These are phyloP conservation scores for Aspergillus pseudoglaucus DNA, from an alignment of 2,329 filamentous ascomycete genomes.

Conservation along the genomic window DNA sequence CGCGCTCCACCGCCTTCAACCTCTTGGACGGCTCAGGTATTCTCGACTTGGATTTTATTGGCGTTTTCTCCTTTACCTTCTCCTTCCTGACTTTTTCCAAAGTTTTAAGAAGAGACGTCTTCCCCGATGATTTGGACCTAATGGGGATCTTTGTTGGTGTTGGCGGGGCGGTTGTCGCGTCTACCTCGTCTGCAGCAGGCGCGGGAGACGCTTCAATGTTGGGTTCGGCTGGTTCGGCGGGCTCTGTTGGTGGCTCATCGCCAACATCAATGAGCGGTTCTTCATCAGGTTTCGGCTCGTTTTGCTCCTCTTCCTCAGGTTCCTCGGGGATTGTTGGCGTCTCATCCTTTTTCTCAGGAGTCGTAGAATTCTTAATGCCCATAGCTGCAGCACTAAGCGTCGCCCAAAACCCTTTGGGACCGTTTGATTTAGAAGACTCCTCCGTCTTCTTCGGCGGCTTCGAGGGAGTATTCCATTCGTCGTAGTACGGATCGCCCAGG, in stretches of 20 bases:
- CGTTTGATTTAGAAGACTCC: slow-evolving; percentile 28
- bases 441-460: slow-evolving; percentile 36
- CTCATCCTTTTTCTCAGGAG: slow-evolving; percentile 24
- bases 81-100: slow-evolving; percentile 38
- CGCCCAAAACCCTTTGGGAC: slow-evolving; percentile 40
- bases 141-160: slow-evolving; percentile 30
- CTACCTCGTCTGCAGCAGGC: slow-evolving; percentile 34
- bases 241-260: slow-evolving; percentile 20
- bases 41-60: slow-evolving; percentile 18
- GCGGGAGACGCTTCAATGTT: slow-evolving; percentile 25
- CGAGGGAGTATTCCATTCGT: slow-evolving; percentile 26
- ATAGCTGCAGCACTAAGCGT: slow-evolving; percentile 33
- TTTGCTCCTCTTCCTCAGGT: slow-evolving; percentile 11
- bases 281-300: slow-evolving; percentile 16
- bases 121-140: slow-evolving; percentile 36
- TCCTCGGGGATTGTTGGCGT: slow-evolving; percentile 26
- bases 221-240: slow-evolving; percentile 14
- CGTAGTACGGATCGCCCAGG: slow-evolving; percentile 34
- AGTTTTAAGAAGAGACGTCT: slow-evolving; percentile 43
- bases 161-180: slow-evolving; percentile 29
- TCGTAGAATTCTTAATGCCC: slow-evolving; percentile 37
- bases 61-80: slow-evolving; percentile 29
- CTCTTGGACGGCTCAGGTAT: slow-evolving; percentile 21
- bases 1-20: slow-evolving; percentile 30
- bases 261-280: slow-evolving; percentile 32